Evolutionary conservation across 768 basidiomycete species (phyloP).

Genomic region (Mrakia frigida): DNA sequence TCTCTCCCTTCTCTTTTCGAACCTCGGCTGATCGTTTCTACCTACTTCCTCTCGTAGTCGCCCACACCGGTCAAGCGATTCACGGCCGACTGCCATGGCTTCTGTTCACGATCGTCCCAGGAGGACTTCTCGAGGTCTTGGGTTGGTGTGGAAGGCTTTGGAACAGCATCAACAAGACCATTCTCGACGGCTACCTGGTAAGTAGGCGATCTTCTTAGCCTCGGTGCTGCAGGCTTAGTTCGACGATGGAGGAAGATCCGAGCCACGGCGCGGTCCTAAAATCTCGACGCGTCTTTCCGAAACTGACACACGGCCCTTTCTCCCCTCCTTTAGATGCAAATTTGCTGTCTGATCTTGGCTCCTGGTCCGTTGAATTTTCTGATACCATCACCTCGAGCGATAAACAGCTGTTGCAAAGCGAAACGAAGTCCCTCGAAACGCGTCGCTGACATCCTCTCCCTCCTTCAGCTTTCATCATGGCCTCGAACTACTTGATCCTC

Average conservation of each 20-base stretch:
- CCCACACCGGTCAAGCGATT: constrained; percentile 50
- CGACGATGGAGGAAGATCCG: too few species aligned
- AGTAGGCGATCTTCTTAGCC: neutral
- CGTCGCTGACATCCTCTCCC: constrained; percentile 41
- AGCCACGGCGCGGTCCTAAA: too few species aligned
- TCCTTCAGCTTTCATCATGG: constrained; percentile 38
- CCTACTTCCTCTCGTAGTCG: constrained; percentile 41
- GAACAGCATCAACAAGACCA: constrained; percentile 45
- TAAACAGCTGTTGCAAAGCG: too few species aligned
- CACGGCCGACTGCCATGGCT: constrained; percentile 19
- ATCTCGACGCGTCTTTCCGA: too few species aligned
- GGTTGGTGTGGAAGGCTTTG: constrained; percentile 58
- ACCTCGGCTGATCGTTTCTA: neutral
- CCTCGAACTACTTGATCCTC: constrained; percentile 59
- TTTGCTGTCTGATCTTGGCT: constrained; percentile 51
- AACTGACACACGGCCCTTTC: neutral
- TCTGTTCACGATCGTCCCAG: constrained; percentile 39
- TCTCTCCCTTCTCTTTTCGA: neutral
- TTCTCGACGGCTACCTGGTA: constrained; percentile 3
- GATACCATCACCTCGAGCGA: too few species aligned
- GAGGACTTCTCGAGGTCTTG: constrained; percentile 52
- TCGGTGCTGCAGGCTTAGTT: neutral
- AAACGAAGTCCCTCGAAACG: constrained; percentile 30
- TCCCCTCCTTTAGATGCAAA: constrained; percentile 13
- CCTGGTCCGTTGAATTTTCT: constrained; percentile 40